Conservation (phyloP, 2,329 filamentous ascomycete genomes). For the Daldinia sp. region DNA sequence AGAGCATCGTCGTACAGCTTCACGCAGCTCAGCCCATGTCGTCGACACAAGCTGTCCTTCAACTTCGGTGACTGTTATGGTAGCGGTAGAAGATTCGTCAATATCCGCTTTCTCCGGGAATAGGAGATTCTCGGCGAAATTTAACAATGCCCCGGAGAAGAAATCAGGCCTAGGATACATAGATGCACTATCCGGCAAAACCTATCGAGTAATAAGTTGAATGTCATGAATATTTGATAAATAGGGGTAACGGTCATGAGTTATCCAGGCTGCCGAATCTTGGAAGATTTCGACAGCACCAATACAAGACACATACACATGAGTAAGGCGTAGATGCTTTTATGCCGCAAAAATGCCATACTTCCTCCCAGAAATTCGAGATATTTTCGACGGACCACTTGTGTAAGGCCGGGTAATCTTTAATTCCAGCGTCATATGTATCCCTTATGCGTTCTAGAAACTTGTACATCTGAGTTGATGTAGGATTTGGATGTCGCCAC, state of each 20-base stretch:
- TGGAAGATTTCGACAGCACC: background rate
- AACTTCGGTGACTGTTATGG: constrained; percentile 82
- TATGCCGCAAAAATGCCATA: constrained; percentile 85
- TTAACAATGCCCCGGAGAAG: constrained; percentile 80
- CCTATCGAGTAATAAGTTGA: constrained; percentile 55
- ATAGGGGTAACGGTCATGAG: background rate
- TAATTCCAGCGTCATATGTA: constrained; percentile 69
- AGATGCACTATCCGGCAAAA: constrained; percentile 69
- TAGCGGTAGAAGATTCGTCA: constrained; percentile 69
- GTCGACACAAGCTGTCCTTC: constrained; percentile 63
- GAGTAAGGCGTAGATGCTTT: constrained; percentile 70
- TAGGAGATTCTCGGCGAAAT: constrained; percentile 95
- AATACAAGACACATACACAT: constrained; percentile 59
- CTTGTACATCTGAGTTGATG: constrained; percentile 73
- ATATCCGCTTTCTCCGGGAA: constrained; percentile 70
- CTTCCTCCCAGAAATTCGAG: constrained; percentile 81
- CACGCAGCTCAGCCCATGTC: constrained; percentile 82
- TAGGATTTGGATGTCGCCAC: constrained; percentile 75
- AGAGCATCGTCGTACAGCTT: constrained; percentile 78
- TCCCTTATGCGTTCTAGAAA: constrained; percentile 76
- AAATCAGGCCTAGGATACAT: constrained; percentile 91
- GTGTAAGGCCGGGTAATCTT: constrained; percentile 78
- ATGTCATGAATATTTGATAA: background rate
- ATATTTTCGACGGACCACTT: constrained; percentile 84
- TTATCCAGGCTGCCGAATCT: background rate